Percentiles rank a stretch among this genome's conserved stretches.
Evolutionary conservation across 73 alveolate species (phyloP).

Genomic region (Paramecium sonneborni): DNA sequence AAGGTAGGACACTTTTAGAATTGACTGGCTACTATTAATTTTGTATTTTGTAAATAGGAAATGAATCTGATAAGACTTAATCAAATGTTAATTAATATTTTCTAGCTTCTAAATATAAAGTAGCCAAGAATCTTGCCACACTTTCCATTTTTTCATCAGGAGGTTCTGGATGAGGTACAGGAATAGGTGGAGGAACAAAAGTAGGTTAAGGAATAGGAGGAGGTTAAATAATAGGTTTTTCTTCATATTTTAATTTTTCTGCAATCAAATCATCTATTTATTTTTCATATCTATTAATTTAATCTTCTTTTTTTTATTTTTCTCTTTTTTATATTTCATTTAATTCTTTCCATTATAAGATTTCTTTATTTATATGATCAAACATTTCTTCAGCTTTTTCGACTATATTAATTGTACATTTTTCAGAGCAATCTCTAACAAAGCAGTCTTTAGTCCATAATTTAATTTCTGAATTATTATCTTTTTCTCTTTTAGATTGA

Average conservation of each 20-base stretch:
- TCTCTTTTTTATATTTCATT: constrained; percentile 23
- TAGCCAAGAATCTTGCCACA: constrained; percentile 9
- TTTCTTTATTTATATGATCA: neutral
- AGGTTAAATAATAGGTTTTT: neutral
- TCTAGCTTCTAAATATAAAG: constrained; percentile 28
- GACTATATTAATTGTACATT: neutral
- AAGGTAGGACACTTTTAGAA: neutral
- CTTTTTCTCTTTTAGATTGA: neutral
- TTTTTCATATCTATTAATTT: neutral
- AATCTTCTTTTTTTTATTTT: neutral
- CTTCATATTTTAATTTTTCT: neutral
- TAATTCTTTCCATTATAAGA: neutral
- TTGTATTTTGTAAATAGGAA: neutral
- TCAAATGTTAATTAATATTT: constrained; percentile 24
- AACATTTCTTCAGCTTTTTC: constrained; percentile 4
- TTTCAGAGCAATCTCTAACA: neutral
- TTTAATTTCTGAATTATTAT: neutral
- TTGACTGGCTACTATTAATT: neutral
- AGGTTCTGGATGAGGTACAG: neutral
- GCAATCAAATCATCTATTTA: neutral
- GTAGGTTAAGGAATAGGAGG: neutral
- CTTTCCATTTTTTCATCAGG: constrained; percentile 34
- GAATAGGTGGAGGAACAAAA: neutral
- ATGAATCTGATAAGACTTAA: neutral
- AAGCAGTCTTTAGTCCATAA: constrained; percentile 41